Evolutionary conservation across 208 protist genomes (phyloP), one percentile per base, ranked within the genome.

Genomic region (Leishmania major): DNA sequence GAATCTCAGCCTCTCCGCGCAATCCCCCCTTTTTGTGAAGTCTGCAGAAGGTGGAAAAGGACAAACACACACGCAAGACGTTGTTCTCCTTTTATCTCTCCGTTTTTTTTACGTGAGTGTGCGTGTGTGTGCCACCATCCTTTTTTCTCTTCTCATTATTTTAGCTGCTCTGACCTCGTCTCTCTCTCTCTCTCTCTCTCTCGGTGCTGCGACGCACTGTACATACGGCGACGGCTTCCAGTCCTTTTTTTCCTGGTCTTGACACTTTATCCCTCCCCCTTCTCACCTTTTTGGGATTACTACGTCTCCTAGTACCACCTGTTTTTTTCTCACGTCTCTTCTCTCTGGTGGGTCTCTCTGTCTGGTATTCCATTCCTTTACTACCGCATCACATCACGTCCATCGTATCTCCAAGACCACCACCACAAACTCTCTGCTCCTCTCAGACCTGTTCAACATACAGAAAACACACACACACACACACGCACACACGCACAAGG

Each of bases 161-260:
- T 51, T 31, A 74, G 37, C 69, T 4, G 31, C 7, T 53, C 69
- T 72, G 22, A 74, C 2, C 28, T 53, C 28, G 28, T 53, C 69
- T 74, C 69, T 74, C 28, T 47, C 11, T 53, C 69, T 74, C 69
- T 74, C 28, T 47, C 11, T 51, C 62, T 47, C 35, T 43, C 67
- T 69, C 13, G n/a, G 67, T 49, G 45, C 45, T 25, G 28, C 15
- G 69, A 49, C 25, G 43, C 43, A 35, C 69, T 35, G 69, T 74
- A 78, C 35, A 37, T 59, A n/a, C 79, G 53, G 22, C 72, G 22
- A 37, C n/a, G 66, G 35, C 60, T 43, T 77, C 73, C 59, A 60
- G 25, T 43, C 51, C 31, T 71, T 37, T 47, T 53, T 45, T 64
- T 37, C 3, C 45, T 74, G 40, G 3, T 49, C 69, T 49, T 74